These are phyloP conservation scores for Escovopsis sp. DNA, from an alignment of 2,329 filamentous ascomycete species.

Conservation along the genomic window DNA sequence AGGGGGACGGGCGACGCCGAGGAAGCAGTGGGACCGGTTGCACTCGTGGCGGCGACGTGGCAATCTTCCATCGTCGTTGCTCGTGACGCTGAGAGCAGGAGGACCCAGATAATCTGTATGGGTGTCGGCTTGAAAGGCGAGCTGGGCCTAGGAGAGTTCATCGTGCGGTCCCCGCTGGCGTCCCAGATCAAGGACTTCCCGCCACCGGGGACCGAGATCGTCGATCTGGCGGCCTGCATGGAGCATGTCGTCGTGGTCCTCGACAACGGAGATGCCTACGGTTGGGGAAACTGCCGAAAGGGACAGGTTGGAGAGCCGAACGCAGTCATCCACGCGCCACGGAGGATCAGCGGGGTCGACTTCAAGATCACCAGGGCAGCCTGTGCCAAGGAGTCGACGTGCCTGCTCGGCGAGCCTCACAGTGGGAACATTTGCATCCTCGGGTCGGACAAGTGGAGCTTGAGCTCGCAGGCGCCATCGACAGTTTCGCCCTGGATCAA, in stretches of 20 bases:
- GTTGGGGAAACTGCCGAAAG: constrained; percentile 80
- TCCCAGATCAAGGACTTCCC: constrained; percentile 47
- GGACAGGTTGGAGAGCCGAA: constrained; percentile 58
- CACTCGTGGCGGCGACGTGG: constrained; percentile 59
- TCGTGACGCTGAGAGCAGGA: constrained; percentile 25
- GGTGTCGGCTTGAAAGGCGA: constrained; percentile 59
- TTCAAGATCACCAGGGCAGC: constrained; percentile 54
- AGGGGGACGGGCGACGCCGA: constrained; percentile 12
- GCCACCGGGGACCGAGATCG: constrained; percentile 39
- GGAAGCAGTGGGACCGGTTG: constrained; percentile 14
- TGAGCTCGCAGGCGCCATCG: constrained; percentile 41
- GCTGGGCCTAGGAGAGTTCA: constrained; percentile 44
- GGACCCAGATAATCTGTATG: constrained; percentile 41
- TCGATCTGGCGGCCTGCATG: constrained; percentile 57
- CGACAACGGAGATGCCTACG: constrained; percentile 61
- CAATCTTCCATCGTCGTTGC: constrained; percentile 51
- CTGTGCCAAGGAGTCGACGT: constrained; percentile 78
- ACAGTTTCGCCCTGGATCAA: constrained; percentile 44
- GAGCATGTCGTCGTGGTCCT: constrained; percentile 63
- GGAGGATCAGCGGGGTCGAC: constrained; percentile 38
- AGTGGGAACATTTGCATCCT: constrained; percentile 50
- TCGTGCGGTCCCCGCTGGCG: constrained; percentile 32
- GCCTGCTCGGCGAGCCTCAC: constrained; percentile 41
- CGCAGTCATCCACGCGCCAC: constrained; percentile 40
- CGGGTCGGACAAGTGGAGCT: constrained; percentile 59